Evolutionary conservation across 768 basidiomycete species (phyloP).

Genomic region (Russula dissimulans): DNA sequence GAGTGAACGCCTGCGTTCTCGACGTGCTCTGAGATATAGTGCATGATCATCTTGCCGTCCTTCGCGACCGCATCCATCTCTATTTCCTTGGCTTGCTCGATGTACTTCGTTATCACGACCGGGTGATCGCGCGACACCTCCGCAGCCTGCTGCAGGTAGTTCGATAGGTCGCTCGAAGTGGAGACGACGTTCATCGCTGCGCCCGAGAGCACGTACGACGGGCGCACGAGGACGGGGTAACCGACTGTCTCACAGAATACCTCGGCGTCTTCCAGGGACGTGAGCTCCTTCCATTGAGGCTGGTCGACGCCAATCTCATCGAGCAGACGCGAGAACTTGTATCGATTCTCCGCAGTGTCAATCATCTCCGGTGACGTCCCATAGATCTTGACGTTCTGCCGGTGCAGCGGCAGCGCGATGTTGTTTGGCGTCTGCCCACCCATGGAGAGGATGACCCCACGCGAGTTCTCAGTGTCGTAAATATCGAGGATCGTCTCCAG

Average conservation of each 20-base stretch:
- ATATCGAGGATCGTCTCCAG: constrained; percentile 95
- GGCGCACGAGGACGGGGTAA: constrained; percentile 92
- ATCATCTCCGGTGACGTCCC: constrained; percentile 99
- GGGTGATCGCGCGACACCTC: constrained; percentile 95
- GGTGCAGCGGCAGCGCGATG: constrained; percentile 89
- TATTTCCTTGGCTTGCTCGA: constrained; percentile 99
- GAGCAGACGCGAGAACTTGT: constrained; percentile 97
- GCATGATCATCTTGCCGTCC: constrained; percentile 98
- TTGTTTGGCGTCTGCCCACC: constrained; percentile 99
- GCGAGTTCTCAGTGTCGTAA: constrained; percentile 82
- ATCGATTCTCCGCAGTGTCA: constrained; percentile 97
- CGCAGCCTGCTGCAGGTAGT: constrained; percentile 89
- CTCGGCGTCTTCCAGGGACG: constrained; percentile 80
- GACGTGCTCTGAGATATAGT: constrained; percentile 98
- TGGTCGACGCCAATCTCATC: constrained; percentile 99
- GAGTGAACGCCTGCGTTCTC: constrained; percentile 99
- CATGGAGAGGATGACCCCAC: constrained; percentile 94
- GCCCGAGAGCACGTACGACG: constrained; percentile 98
- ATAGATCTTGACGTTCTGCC: constrained; percentile 97
- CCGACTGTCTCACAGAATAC: constrained; percentile 88
- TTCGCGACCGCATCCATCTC: constrained; percentile 99
- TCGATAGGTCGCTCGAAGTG: constrained; percentile 80
- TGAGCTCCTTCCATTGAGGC: constrained; percentile 94
- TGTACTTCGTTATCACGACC: constrained; percentile 98
- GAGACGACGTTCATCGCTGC: constrained; percentile 99